phyloP scores from a whole-genome alignment of 2,329 filamentous ascomycete genomes.

The Verticillium klebahnii region DNA sequence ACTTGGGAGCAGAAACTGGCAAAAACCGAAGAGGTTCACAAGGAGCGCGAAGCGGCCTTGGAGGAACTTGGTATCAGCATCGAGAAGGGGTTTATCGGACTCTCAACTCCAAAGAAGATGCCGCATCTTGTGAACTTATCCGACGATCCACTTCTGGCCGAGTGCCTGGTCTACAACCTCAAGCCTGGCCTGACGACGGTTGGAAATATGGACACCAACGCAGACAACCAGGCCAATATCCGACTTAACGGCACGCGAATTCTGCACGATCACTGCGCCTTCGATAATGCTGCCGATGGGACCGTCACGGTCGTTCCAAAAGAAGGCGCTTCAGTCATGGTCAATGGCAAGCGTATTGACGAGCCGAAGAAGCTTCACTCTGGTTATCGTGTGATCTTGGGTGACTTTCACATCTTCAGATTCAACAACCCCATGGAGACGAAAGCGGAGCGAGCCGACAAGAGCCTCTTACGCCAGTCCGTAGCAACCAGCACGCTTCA shows the following conservation, averaged over 20 bases:
- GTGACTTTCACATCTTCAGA: constrained; percentile 97
- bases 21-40: constrained; percentile 96
- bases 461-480: constrained; percentile 83
- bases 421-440: constrained; percentile 98
- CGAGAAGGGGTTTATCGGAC: constrained; percentile 92
- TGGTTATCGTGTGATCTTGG: constrained; percentile 90
- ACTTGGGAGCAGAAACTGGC: constrained; percentile 96
- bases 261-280: constrained; percentile 84
- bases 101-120: constrained; percentile 98
- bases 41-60: constrained; percentile 88
- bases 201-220: constrained; percentile 84
- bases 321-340: constrained; percentile 95
- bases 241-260: constrained; percentile 92
- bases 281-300: constrained; percentile 83
- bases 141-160: constrained; percentile 87
- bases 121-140: constrained; percentile 97
- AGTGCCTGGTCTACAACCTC: constrained; percentile 96
- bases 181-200: constrained; percentile 94
- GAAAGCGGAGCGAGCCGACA: constrained; percentile 82
- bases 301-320: constrained; percentile 86
- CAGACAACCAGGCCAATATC: constrained; percentile 74
- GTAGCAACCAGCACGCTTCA: constrained; percentile 59
- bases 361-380: constrained; percentile 83
- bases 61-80: constrained; percentile 98
- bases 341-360: constrained; percentile 87